phyloP scores from a whole-genome alignment of 2,329 filamentous ascomycete species.

The Paracorniculantispora psalliotae region DNA sequence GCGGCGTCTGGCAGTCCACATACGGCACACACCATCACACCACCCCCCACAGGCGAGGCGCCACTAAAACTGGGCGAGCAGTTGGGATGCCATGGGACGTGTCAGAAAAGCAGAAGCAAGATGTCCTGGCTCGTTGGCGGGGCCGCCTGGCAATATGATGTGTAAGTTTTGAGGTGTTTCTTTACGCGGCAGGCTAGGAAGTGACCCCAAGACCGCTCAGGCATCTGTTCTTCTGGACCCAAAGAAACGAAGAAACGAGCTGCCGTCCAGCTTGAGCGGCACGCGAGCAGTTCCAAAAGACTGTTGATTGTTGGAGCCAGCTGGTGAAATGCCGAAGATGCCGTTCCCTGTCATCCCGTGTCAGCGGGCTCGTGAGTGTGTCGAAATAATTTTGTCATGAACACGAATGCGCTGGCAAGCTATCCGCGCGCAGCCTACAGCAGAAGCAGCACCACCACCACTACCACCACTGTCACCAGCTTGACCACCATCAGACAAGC shows the following conservation, averaged over 20 bases:
- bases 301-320: too few relatives aligned
- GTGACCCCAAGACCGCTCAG: neutral
- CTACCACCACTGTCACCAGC: too few relatives aligned
- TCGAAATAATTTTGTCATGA: neutral
- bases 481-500: neutral
- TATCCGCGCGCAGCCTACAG: neutral
- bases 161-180: conserved; percentile 9
- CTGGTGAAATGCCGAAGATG: neutral
- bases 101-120: conserved; percentile 2
- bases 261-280: neutral
- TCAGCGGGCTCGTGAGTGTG: neutral
- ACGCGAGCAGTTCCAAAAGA: conserved; percentile 6
- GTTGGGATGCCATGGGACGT: neutral
- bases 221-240: neutral
- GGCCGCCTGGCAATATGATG: conserved; percentile 4
- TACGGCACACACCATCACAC: neutral
- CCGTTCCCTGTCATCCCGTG: too few relatives aligned
- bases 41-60: conserved; percentile 7
- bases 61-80: neutral
- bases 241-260: neutral
- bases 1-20: neutral
- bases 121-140: neutral
- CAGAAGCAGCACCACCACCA: neutral
- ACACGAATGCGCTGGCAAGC: neutral
- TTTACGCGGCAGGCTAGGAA: neutral